Evolutionary conservation across 352 stramenopile genomes (phyloP), one percentile per base, ranked within the genome.

Genomic region (Phytopythium mirpurense): DNA sequence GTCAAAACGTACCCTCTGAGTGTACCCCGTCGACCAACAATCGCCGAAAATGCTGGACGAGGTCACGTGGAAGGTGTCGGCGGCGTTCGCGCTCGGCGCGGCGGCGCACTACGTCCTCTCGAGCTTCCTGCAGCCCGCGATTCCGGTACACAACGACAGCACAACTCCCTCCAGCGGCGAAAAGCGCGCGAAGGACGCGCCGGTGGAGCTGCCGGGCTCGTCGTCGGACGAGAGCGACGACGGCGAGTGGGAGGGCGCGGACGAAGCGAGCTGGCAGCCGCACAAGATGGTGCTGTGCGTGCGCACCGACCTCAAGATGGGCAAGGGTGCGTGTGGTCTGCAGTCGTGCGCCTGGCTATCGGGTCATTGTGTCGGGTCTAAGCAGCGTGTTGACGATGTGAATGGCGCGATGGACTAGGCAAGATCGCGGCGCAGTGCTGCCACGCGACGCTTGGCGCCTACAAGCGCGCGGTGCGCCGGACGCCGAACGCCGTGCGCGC

Each of bases 271-370:
- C 55, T 90, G 67, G 72, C 53, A 75, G 55, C 82, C 82, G 21
- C 84, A 95, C 72, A 96, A 96, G 61, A 98, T 98, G 91, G 88
- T 98, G 49, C 78, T 98, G 19, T 96, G 88, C 56, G 95, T 98
- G 60, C 95, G 96, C 60, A 96, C 85, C 32, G 84, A 96, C 69
- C 72, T 98, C 40, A 94, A 91, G 64, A 98, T 98, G 95, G 90
- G 90, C 63, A 98, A 98, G 77, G 95, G 94, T 86, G 83, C 71
- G 46, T 70, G 64, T 15, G 68, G 78, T 32, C 11, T 12, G 11
- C 67, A 83, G 56, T 84, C 64, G 48, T 74, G 72, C 31, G 70
- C 86, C 52, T 42, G 7, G n/a, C 24, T 21, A n/a, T n/a, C n/a
- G n/a, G n/a, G n/a, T n/a, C n/a, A n/a, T n/a, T n/a, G n/a, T n/a